These are phyloP conservation scores for Podila epicladia DNA, from an alignment of 192 early-diverging fungal genomes.

Conservation along the genomic window DNA sequence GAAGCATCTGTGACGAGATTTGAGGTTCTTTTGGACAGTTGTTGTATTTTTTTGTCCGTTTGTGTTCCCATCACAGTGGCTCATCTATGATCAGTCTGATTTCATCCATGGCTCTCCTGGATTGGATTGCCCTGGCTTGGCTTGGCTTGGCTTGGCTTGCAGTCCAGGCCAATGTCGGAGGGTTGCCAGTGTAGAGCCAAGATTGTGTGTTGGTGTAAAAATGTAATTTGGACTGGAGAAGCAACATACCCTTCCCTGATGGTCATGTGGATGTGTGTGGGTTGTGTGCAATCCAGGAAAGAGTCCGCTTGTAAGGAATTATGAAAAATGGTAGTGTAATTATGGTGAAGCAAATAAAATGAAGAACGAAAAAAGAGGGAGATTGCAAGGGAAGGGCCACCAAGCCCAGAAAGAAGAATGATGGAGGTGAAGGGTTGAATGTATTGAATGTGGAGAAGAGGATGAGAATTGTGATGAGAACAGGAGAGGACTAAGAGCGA, in stretches of 20 bases:
- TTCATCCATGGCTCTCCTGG: too few species aligned
- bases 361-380: neutral
- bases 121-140: too few species aligned
- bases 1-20: too few species aligned
- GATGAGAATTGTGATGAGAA: neutral
- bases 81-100: too few species aligned
- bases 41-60: too few species aligned
- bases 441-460: neutral
- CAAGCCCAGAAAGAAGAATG: neutral
- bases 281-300: neutral
- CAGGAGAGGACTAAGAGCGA: neutral
- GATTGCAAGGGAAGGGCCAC: neutral
- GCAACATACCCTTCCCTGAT: constrained; percentile 35
- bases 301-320: neutral
- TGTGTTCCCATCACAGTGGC: too few species aligned
- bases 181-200: neutral
- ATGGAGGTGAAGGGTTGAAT: neutral
- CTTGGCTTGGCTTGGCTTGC: too few species aligned
- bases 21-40: too few species aligned
- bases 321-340: too few species aligned
- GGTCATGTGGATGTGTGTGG: constrained; percentile 17
- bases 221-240: neutral
- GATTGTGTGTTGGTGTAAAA: neutral
- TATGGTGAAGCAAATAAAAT: too few species aligned
- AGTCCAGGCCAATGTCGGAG: neutral